Evolutionary conservation across 2,329 filamentous ascomycete genomes (phyloP).

Genomic region (Grosmannia serpens): DNA sequence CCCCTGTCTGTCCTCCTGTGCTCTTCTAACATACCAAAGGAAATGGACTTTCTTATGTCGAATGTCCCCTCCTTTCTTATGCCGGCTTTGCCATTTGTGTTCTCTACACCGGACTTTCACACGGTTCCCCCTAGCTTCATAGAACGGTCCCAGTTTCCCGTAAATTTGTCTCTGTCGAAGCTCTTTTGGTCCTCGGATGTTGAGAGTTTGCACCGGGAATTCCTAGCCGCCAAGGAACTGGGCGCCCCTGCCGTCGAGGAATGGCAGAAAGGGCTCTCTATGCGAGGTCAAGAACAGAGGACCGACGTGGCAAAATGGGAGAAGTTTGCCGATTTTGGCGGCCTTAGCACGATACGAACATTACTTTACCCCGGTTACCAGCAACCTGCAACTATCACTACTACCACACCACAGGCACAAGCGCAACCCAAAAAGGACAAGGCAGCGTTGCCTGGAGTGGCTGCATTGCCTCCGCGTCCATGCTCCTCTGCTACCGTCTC

Average conservation of each 20-base stretch:
- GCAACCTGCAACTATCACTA: not conserved
- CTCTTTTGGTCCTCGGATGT: slow-evolving; percentile 54
- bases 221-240: slow-evolving; percentile 51
- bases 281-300: slow-evolving; percentile 47
- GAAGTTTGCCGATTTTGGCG: slow-evolving; percentile 50
- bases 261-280: slow-evolving; percentile 66
- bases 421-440: not conserved
- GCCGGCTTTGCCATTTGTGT: slow-evolving; percentile 57
- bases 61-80: slow-evolving; percentile 49
- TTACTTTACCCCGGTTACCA: slow-evolving; percentile 15
- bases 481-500: not conserved
- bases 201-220: slow-evolving; percentile 48
- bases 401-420: not conserved
- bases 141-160: slow-evolving; percentile 35
- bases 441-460: not conserved
- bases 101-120: slow-evolving; percentile 50
- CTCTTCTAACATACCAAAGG: slow-evolving; percentile 34
- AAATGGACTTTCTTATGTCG: slow-evolving; percentile 54
- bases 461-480: not conserved
- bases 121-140: slow-evolving; percentile 46
- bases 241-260: slow-evolving; percentile 61
- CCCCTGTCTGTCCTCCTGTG: not conserved
- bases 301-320: slow-evolving; percentile 61
- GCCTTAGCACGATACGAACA: slow-evolving; percentile 25
- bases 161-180: slow-evolving; percentile 46